phyloP scores from a whole-genome alignment of 805 yeast species.

The Saccharomycopsis sp. region DNA sequence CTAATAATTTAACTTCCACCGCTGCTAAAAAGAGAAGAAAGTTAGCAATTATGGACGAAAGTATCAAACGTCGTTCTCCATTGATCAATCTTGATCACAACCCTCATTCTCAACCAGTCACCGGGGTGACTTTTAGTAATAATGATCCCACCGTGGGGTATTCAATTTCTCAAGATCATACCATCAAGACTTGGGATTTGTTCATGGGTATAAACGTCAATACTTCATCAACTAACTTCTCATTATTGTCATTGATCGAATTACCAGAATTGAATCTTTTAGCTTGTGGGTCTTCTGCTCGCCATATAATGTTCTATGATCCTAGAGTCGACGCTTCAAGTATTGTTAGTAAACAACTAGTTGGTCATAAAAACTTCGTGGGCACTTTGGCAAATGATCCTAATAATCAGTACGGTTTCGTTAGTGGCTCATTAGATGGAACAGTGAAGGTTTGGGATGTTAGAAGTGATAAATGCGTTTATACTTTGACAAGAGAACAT shows the following conservation, averaged over 20 bases:
- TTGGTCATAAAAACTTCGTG: conserved; percentile 90
- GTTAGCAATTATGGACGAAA: conserved; percentile 65
- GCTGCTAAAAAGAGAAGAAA: conserved; percentile 85
- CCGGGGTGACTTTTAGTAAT: conserved; percentile 66
- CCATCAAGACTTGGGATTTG: conserved; percentile 93
- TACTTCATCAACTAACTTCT: conserved; percentile 77
- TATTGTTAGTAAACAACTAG: conserved; percentile 57
- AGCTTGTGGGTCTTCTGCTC: conserved; percentile 95
- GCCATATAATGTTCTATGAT: conserved; percentile 90
- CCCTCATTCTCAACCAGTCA: conserved; percentile 81
- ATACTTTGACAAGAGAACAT: conserved; percentile 67
- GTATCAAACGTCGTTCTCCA: conserved; percentile 74
- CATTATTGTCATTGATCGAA: conserved; percentile 66
- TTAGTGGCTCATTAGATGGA: conserved; percentile 94
- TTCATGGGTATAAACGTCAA: conserved; percentile 79
- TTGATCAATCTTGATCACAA: conserved; percentile 57
- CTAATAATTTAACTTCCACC: conserved; percentile 47
- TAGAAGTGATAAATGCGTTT: conserved; percentile 72
- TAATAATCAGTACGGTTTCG: conserved; percentile 67
- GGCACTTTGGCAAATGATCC: conserved; percentile 69
- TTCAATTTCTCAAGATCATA: conserved; percentile 92
- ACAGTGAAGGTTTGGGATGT: conserved; percentile 94
- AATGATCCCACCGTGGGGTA: conserved; percentile 75
- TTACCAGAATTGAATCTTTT: conserved; percentile 59
- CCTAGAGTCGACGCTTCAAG: conserved; percentile 59